These are phyloP conservation scores for Scedosporium dehoogii DNA, from an alignment of 2,329 filamentous ascomycete genomes.

Conservation along the genomic window DNA sequence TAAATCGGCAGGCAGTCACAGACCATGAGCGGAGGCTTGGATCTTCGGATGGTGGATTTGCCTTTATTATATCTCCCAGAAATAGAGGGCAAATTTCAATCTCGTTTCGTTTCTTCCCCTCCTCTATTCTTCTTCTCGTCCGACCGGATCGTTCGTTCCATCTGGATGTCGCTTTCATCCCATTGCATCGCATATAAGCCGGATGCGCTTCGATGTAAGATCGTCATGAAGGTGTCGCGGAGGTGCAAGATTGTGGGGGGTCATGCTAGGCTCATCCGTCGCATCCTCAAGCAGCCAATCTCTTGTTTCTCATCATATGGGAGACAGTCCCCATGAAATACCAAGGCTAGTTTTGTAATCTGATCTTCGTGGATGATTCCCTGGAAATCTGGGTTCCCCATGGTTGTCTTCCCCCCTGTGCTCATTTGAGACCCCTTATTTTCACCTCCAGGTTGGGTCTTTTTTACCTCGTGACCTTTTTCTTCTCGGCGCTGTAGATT, in stretches of 20 bases:
- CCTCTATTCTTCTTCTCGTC: neutral
- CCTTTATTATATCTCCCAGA: neutral
- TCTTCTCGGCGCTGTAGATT: neutral
- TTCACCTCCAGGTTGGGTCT: neutral
- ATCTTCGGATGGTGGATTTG: neutral
- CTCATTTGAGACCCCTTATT: neutral
- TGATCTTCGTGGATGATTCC: neutral
- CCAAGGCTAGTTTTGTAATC: neutral
- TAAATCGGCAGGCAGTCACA: neutral
- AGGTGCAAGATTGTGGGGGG: neutral
- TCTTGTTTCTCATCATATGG: neutral
- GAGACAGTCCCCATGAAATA: neutral
- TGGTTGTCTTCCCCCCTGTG: neutral
- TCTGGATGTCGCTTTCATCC: neutral
- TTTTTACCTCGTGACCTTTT: neutral
- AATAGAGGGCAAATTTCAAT: neutral
- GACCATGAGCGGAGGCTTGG: neutral
- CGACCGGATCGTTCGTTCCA: neutral
- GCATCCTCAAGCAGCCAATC: neutral
- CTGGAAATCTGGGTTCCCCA: neutral
- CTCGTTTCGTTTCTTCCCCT: neutral
- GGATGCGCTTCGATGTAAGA: conserved; percentile 1
- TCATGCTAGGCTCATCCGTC: neutral
- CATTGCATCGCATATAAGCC: neutral
- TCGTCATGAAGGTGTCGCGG: neutral